These are phyloP conservation scores for Amaranthus palmeri DNA, from an alignment of 148 eudicot species.

Conservation along the genomic window DNA sequence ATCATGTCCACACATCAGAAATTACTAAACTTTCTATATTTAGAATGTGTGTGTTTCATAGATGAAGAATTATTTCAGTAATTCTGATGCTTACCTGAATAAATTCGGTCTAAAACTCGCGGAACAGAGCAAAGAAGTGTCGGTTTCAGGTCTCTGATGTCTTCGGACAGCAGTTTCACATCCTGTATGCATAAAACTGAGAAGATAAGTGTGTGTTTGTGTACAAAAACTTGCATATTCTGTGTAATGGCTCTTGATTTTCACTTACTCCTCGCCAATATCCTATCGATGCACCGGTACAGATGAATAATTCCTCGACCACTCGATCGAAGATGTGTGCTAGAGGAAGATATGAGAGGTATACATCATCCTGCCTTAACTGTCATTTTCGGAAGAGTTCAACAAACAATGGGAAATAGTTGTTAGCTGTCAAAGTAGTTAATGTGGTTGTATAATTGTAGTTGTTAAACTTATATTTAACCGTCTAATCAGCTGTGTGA, in stretches of 20 bases:
- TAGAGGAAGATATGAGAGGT: conserved; percentile 85
- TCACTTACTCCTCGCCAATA: conserved; percentile 93
- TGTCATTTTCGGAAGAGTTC: conserved; percentile 28
- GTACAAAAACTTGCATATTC: background rate
- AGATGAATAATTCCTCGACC: conserved; percentile 74
- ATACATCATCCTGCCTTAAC: conserved; percentile 63
- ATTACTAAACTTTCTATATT: background rate
- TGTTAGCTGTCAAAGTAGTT: too few species aligned
- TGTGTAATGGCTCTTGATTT: background rate
- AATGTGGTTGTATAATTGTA: too few species aligned
- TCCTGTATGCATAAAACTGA: conserved; percentile 48
- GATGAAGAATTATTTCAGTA: too few species aligned
- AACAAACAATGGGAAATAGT: too few species aligned
- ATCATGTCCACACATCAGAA: background rate
- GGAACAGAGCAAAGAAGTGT: conserved; percentile 90
- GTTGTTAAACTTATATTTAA: too few species aligned
- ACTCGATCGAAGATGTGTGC: conserved; percentile 97
- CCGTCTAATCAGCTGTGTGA: too few species aligned
- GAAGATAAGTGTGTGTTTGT: background rate
- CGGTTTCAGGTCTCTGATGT: conserved; percentile 76
- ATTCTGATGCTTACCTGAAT: conserved; percentile 49
- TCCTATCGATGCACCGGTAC: conserved; percentile 84
- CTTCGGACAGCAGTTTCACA: conserved; percentile 68
- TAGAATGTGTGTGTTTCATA: too few species aligned
- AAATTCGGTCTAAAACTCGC: conserved; percentile 82